Conservation (phyloP, 345 rosid genomes). For the Aurinia saxatilis region DNA sequence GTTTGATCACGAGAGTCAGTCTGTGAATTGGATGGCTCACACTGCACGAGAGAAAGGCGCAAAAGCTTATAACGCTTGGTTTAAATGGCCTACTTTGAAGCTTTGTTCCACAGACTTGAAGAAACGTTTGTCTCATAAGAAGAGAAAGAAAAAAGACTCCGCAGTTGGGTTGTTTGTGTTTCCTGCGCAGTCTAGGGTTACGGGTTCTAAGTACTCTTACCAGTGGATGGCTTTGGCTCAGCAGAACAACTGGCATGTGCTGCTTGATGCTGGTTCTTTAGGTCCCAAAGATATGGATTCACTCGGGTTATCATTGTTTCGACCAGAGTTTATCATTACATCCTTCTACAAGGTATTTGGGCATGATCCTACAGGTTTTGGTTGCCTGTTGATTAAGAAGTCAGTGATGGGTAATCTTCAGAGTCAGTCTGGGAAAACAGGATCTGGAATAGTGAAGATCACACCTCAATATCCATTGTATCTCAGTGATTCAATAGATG, state of each 20-base stretch:
- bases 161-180: slow-evolving; percentile 73
- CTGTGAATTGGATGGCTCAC: slow-evolving; percentile 81
- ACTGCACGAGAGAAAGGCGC: slow-evolving; percentile 79
- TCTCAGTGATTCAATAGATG: slow-evolving; percentile 71
- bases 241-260: slow-evolving; percentile 77
- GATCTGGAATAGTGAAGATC: slow-evolving; percentile 74
- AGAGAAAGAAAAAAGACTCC: slow-evolving; percentile 60
- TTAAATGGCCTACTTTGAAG: slow-evolving; percentile 77
- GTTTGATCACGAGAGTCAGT: slow-evolving; percentile 92
- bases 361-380: slow-evolving; percentile 74
- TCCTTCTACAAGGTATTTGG: slow-evolving; percentile 78
- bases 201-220: slow-evolving; percentile 80
- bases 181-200: slow-evolving; percentile 81
- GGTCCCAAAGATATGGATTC: slow-evolving; percentile 95
- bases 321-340: slow-evolving; percentile 82
- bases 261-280: slow-evolving; percentile 75
- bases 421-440: slow-evolving; percentile 52
- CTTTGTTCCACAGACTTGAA: slow-evolving; percentile 72
- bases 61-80: slow-evolving; percentile 67
- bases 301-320: slow-evolving; percentile 69
- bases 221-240: slow-evolving; percentile 91
- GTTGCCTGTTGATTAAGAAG: slow-evolving; percentile 80
- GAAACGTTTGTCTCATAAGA: slow-evolving; percentile 58
- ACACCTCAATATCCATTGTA: slow-evolving; percentile 61
- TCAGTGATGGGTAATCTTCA: slow-evolving; percentile 73